A percentile compares a stretch with the other conserved stretches of the same genome.
phyloP scores from a whole-genome alignment of 2,329 filamentous ascomycete genomes.

The Aspergillus ibericus region DNA sequence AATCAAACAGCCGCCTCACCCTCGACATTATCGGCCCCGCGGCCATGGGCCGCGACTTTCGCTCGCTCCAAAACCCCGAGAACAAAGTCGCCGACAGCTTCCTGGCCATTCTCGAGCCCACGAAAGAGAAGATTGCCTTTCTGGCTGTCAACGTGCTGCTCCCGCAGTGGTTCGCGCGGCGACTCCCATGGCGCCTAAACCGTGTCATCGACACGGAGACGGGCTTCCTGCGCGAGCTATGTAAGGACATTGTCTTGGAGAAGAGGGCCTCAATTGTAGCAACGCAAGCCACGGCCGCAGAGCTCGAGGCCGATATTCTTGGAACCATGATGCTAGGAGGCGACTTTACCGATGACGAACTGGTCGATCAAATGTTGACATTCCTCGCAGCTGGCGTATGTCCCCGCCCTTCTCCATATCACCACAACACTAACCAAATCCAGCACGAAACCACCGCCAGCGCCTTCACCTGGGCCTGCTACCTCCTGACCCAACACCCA shows the following conservation, averaged over 20 bases:
- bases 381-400: conserved; percentile 43
- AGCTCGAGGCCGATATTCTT: conserved; percentile 40
- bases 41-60: conserved; percentile 59
- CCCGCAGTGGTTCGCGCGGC: conserved; percentile 52
- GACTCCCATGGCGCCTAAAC: conserved; percentile 45
- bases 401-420: neutral
- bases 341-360: conserved; percentile 39
- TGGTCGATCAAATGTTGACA: conserved; percentile 46
- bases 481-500: conserved; percentile 53
- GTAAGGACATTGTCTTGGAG: conserved; percentile 37
- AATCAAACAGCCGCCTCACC: conserved; percentile 45
- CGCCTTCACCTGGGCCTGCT: conserved; percentile 56
- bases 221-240: conserved; percentile 32
- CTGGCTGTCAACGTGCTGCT: conserved; percentile 48
- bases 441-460: conserved; percentile 58
- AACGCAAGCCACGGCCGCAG: conserved; percentile 39
- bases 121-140: conserved; percentile 44
- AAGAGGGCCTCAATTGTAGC: conserved; percentile 29
- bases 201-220: conserved; percentile 31
- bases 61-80: conserved; percentile 50
- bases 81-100: conserved; percentile 57
- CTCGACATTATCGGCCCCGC: conserved; percentile 61
- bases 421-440: conserved; percentile 8
- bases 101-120: conserved; percentile 50
- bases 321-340: conserved; percentile 40